A percentile compares a stretch with the other conserved stretches of the same genome.
Evolutionary conservation across 148 eudicot species (phyloP).

Genomic region (Vaccinium myrtillus): DNA sequence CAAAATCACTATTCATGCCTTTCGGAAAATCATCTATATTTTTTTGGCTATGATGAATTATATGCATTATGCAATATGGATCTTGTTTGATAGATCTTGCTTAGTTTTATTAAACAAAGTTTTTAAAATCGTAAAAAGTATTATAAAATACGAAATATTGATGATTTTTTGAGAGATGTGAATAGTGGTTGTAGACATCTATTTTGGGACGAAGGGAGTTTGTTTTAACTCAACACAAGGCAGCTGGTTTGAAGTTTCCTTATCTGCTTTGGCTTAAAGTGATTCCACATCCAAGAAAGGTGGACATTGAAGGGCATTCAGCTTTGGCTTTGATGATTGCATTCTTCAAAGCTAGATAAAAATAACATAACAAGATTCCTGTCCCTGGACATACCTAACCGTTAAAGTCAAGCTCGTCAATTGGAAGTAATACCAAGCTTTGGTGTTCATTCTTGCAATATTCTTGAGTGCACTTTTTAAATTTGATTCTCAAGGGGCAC

Average conservation of each 20-base stretch:
- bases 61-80: no score
- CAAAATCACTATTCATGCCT: no score
- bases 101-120: no score
- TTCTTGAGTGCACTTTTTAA: not conserved
- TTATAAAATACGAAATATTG: no score
- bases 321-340: not conserved
- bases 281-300: not conserved
- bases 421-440: not conserved
- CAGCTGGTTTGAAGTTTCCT: slow-evolving; percentile 1
- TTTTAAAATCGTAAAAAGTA: no score
- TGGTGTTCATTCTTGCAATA: not conserved
- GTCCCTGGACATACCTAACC: not conserved
- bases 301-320: not conserved
- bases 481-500: not conserved
- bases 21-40: no score
- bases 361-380: not conserved
- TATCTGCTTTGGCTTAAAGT: not conserved
- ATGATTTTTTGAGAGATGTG: no score
- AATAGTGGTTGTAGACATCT: no score
- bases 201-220: no score
- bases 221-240: not conserved
- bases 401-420: not conserved
- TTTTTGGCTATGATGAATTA: no score
- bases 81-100: no score
- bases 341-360: not conserved